Conservation (phyloP, 805 yeast species). For the Schwanniomyces yamadae region DNA sequence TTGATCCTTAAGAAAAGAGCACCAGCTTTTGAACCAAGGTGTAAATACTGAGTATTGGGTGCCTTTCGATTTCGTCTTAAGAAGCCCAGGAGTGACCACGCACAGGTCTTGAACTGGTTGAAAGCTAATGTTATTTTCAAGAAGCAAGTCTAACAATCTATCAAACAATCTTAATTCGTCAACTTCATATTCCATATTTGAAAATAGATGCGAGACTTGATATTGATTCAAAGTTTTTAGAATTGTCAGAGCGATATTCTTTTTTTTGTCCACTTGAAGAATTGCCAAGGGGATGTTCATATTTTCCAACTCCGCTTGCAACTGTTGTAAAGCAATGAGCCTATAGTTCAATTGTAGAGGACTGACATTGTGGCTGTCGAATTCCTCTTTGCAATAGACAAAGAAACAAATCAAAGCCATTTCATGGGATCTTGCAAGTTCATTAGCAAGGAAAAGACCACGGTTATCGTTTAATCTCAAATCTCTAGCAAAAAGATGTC, state of each 20-base stretch:
- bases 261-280: slow-evolving; percentile 32
- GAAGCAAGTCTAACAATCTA: slow-evolving; percentile 13
- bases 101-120: slow-evolving; percentile 39
- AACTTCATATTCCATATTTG: slow-evolving; percentile 44
- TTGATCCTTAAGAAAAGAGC: slow-evolving; percentile 22
- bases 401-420: slow-evolving; percentile 42
- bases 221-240: slow-evolving; percentile 22
- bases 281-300: slow-evolving; percentile 41
- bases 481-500: slow-evolving; percentile 51
- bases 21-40: slow-evolving; percentile 44
- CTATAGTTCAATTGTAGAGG: slow-evolving; percentile 42
- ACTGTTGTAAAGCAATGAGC: slow-evolving; percentile 27
- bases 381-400: slow-evolving; percentile 39
- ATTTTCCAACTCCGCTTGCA: slow-evolving; percentile 28
- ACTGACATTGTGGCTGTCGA: slow-evolving; percentile 43
- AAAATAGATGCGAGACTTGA: slow-evolving; percentile 26
- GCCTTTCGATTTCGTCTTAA: slow-evolving; percentile 34
- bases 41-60: slow-evolving; percentile 44
- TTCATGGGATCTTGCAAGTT: slow-evolving; percentile 23
- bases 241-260: slow-evolving; percentile 25
- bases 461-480: slow-evolving; percentile 45
- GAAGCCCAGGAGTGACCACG: slow-evolving; percentile 39
- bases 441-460: slow-evolving; percentile 36
- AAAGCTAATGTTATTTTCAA: slow-evolving; percentile 18
- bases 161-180: slow-evolving; percentile 40